Evolutionary conservation across 352 stramenopile species (phyloP).

Genomic region (Phytophthora melonis): DNA sequence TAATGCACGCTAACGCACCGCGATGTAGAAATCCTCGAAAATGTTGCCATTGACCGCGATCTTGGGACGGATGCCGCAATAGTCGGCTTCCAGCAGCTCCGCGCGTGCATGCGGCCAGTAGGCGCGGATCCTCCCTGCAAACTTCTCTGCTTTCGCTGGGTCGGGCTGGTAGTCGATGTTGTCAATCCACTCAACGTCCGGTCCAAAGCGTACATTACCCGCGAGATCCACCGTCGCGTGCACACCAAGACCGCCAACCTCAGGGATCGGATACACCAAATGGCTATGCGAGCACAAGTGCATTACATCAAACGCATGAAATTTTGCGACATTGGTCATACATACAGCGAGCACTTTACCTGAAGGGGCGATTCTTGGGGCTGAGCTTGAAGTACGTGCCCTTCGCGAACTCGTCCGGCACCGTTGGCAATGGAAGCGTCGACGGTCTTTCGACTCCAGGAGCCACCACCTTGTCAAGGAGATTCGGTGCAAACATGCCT

Average conservation of each 20-base stretch:
- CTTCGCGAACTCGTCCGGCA: constrained; percentile 92
- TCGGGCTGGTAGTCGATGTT: constrained; percentile 89
- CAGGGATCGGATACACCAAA: constrained; percentile 97
- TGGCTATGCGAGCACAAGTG: constrained; percentile 42
- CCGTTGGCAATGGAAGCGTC: constrained; percentile 21
- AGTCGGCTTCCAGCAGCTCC: constrained; percentile 91
- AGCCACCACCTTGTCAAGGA: constrained; percentile 47
- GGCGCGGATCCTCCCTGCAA: constrained; percentile 79
- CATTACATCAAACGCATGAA: neutral
- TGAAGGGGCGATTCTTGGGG: constrained; percentile 61
- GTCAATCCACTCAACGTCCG: constrained; percentile 96
- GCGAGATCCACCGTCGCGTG: constrained; percentile 96
- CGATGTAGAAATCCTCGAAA: constrained; percentile 93
- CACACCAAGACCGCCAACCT: constrained; percentile 95
- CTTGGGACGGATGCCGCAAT: constrained; percentile 97
- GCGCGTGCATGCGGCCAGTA: constrained; percentile 94
- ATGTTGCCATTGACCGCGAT: constrained; percentile 72
- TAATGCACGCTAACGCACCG: constrained; percentile 42
- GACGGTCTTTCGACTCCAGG: constrained; percentile 1
- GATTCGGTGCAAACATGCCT: constrained; percentile 80
- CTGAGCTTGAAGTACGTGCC: constrained; percentile 96
- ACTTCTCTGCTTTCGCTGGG: constrained; percentile 60
- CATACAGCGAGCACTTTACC: constrained; percentile 33
- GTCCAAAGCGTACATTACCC: constrained; percentile 95
- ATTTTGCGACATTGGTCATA: neutral